These are phyloP conservation scores for Phoenix dactylifera DNA, from an alignment of 176 grass and related monocot species.

Conservation along the genomic window DNA sequence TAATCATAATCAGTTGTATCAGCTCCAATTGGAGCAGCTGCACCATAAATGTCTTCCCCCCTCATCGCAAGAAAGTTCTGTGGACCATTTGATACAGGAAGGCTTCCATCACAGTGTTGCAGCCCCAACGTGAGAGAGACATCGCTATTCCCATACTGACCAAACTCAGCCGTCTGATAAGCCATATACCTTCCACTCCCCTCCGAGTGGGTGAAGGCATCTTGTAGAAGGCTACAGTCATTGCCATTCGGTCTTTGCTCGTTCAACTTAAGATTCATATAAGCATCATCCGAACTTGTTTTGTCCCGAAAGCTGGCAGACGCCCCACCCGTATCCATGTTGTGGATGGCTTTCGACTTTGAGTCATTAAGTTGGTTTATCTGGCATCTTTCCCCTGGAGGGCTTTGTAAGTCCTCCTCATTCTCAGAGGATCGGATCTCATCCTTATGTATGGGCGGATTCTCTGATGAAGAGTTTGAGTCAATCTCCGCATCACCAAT, in stretches of 20 bases:
- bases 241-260: background rate
- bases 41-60: background rate
- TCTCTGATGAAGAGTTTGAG: slow-evolving; percentile 70
- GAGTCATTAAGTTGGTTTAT: slow-evolving; percentile 29
- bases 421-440: slow-evolving; percentile 53
- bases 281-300: slow-evolving; percentile 4
- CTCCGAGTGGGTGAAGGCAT: slow-evolving; percentile 36
- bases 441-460: slow-evolving; percentile 44
- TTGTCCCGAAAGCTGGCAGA: slow-evolving; percentile 18
- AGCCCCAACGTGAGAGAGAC: slow-evolving; percentile 87
- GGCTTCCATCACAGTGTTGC: slow-evolving; percentile 32
- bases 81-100: background rate
- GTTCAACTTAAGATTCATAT: slow-evolving; percentile 36
- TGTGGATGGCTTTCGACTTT: slow-evolving; percentile 36
- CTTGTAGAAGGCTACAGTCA: slow-evolving; percentile 39
- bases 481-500: slow-evolving; percentile 59
- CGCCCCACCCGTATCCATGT: slow-evolving; percentile 23
- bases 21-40: slow-evolving; percentile 1
- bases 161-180: slow-evolving; percentile 56
- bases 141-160: slow-evolving; percentile 27
- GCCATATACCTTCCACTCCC: slow-evolving; percentile 48
- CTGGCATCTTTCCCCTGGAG: slow-evolving; percentile 23
- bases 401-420: slow-evolving; percentile 55
- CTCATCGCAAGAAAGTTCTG: background rate
- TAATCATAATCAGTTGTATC: background rate